Base-by-base conservation (phyloP, 345 rosid species). In the Camelina sativa region DNA sequence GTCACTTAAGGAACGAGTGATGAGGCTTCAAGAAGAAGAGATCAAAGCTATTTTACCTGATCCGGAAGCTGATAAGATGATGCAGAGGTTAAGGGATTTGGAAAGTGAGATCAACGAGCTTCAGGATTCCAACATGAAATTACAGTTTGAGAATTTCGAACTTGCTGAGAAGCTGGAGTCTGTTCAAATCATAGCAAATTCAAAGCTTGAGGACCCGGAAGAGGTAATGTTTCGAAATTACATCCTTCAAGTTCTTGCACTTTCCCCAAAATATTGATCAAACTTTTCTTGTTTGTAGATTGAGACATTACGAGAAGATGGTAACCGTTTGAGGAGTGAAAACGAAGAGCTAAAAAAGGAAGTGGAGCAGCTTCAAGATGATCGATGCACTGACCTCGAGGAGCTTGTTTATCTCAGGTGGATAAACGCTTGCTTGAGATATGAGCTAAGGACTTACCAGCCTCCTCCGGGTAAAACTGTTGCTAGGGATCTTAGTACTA, bases 381-480 rank as follows among this genome's bases (percentile, higher is more conserved):
- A 86, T 65, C 74, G 96, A 75, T 90, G 89, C 41, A 64, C 79
- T 62, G 93, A 91, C 71, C 81, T 81, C 3, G 97, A 91, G 71
- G 87, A 95, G 78, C 72, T 90, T 6, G 97, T 91, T 54, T 95
- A 95, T 75, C 92, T 95, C 7, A 84, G 86, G 40, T 95, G 99
- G 99, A 67, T 95, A 50, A 95, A 95, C 16, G 97, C 99, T 65
- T 95, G 99, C 72, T 80, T 95, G 67, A 79, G 99, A 35, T 83
- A 86, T 22, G 97, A 95, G 84, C 80, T 95, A 69, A 83, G 96
- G 40, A 85, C 90, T 59, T 89, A 85, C 78, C 82, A 89, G 66
- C 87, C 89, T 7, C 83, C 82, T 0, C 6, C 82, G 0, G 97
- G 92, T 61, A 95, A 86, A 82, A 89, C 91, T 8, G 86, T 72